Evolutionary conservation across 202 grass and related monocot genomes (phyloP), one percentile per base, ranked within the genome.

Genomic region (Musa balbisiana): DNA sequence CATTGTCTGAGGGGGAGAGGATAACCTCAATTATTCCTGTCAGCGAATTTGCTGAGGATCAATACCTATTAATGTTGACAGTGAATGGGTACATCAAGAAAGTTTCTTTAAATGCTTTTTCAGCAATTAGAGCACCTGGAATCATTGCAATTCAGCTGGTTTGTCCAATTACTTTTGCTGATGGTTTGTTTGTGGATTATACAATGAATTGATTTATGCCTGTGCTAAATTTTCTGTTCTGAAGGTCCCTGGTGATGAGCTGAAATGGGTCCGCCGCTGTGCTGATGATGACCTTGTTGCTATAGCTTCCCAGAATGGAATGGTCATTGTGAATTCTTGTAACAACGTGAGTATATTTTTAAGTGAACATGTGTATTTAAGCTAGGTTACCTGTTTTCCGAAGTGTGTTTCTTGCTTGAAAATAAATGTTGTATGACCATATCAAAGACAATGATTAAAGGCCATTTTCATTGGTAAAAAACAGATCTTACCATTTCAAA

Each of bases 61-160:
- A 94, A 68, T 91, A 89, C 82, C 80, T 98, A 71, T 77, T 87
- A 75, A 98, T 98, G 94, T 81, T 98, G 69, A 98, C 94, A 20
- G 13, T 79, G 54, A 92, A 98, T 9, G 94, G 94, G 27, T 94
- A 86, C 80, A 88, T 98, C 81, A 98, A 98, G 85, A 98, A 94
- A 88, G 87, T 88, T 83, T 74, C 91, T 84, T 83, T 98, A 79
- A 98, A 86, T 85, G 88, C 82, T n/a, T 98, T 98, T 63, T 91
- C 94, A 62, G 54, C 94, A 52, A 98, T 98, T 79, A 87, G 91
- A 82, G 25, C 76, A 59, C 74, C 80, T 68, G 94, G 94, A 73
- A 98, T 98, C 76, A 98, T 98, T 85, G 88, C 94, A 25, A 98
- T 94, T 78, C 91, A 93, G 77, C 86, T 94, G 94, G 94, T 98